phyloP scores from a whole-genome alignment of 257 asterid genomes.

The Penstemon davidsonii region DNA sequence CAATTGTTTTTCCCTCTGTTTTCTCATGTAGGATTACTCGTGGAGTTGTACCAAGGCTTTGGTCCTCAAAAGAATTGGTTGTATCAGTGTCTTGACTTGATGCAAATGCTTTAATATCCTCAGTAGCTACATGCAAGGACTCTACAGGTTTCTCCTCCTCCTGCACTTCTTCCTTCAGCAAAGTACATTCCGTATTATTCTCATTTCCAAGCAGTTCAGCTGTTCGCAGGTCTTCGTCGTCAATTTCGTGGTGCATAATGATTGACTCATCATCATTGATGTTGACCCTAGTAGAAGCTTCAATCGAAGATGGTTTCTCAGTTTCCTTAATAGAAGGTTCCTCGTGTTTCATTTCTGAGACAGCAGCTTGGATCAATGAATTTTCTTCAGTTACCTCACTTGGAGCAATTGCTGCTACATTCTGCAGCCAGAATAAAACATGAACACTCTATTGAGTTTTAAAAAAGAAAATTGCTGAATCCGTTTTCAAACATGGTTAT shows the following conservation, averaged over 20 bases:
- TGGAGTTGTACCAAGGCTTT: neutral
- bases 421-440: slow-evolving; percentile 28
- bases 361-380: neutral
- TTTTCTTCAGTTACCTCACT: neutral
- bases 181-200: neutral
- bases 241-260: neutral
- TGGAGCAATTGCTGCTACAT: slow-evolving; percentile 17
- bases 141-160: slow-evolving; percentile 9
- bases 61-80: neutral
- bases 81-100: neutral
- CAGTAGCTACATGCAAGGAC: slow-evolving; percentile 8
- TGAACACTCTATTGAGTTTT: slow-evolving; percentile 2
- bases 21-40: neutral
- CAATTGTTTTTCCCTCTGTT: neutral
- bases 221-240: slow-evolving; percentile 1
- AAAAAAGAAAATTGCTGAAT: slow-evolving; percentile 3
- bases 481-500: neutral
- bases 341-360: slow-evolving; percentile 3
- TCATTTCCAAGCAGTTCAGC: neutral
- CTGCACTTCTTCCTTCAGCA: neutral
- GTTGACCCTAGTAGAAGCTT: slow-evolving; percentile 6
- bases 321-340: neutral
- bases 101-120: slow-evolving; percentile 3
- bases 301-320: slow-evolving; percentile 4
- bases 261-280: neutral